Conservation (phyloP, 306 rosid species). For the Pterocarpus santalinus region DNA sequence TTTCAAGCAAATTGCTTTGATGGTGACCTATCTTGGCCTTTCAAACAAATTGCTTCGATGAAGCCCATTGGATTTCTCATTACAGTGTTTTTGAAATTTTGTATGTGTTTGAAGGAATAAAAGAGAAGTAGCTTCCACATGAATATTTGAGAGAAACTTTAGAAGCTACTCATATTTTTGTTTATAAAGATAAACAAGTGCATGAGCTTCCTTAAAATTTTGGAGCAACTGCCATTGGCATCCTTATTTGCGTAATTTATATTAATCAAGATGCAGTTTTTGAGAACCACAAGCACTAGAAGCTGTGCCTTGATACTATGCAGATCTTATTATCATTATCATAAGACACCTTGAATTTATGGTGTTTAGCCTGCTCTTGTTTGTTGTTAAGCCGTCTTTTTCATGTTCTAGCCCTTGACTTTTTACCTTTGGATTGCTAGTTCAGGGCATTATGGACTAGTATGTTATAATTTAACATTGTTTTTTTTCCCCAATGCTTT, state of each 20-base stretch:
- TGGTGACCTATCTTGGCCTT: neutral
- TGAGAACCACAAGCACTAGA: neutral
- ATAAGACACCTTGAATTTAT: neutral
- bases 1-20: conserved; percentile 2
- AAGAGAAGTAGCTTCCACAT: neutral
- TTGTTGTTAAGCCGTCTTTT: conserved; percentile 16
- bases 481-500: neutral
- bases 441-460: neutral
- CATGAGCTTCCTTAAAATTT: neutral
- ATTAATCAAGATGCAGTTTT: neutral
- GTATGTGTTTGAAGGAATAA: neutral
- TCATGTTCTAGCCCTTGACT: conserved; percentile 1
- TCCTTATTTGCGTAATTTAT: conserved; percentile 10
- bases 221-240: neutral
- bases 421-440: neutral
- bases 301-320: conserved; percentile 9
- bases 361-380: neutral
- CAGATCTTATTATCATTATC: neutral
- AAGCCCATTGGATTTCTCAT: neutral
- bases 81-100: neutral
- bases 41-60: conserved; percentile 19
- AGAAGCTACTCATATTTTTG: conserved; percentile 1
- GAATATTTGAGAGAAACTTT: conserved; percentile 17
- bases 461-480: neutral
- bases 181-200: neutral